Evolutionary conservation across 2,329 filamentous ascomycete genomes (phyloP).

Genomic region (Aspergillus caelatus): DNA sequence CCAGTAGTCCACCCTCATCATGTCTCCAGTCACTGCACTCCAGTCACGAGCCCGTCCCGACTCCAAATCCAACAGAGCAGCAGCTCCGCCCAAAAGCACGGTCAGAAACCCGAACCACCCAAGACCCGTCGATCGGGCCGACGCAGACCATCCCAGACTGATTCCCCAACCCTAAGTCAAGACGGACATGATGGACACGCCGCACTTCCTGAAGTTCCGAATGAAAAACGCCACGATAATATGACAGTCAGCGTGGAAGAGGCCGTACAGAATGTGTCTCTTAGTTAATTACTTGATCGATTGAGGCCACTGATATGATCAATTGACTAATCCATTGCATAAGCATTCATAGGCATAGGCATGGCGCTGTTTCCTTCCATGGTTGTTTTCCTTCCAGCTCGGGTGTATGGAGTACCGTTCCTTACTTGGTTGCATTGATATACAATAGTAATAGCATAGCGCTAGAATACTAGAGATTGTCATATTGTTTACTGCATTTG

Average conservation of each 20-base stretch:
- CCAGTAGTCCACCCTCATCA: constrained; percentile 24
- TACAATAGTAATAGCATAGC: constrained; percentile 2
- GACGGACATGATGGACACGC: not conserved
- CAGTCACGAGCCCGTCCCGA: constrained; percentile 21
- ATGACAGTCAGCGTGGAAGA: constrained; percentile 35
- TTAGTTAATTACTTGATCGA: not conserved
- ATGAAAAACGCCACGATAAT: constrained; percentile 8
- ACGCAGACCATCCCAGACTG: constrained; percentile 28
- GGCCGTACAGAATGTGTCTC: constrained; percentile 37
- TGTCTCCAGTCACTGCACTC: constrained; percentile 30
- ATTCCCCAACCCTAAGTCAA: constrained; percentile 18
- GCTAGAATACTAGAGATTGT: not conserved
- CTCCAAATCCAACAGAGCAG: constrained; percentile 1
- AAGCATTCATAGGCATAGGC: not conserved
- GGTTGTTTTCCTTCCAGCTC: not conserved
- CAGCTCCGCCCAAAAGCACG: constrained; percentile 23
- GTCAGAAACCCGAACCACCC: constrained; percentile 42
- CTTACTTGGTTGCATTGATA: constrained; percentile 1
- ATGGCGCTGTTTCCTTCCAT: not conserved
- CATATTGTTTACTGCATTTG: not conserved
- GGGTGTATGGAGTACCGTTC: not conserved
- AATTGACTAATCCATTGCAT: constrained; percentile 1
- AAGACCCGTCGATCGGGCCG: constrained; percentile 46
- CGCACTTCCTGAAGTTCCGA: not conserved
- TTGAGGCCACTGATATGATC: not conserved